Conservation (phyloP, 805 yeast genomes). For the Myxozyma neotropica region DNA sequence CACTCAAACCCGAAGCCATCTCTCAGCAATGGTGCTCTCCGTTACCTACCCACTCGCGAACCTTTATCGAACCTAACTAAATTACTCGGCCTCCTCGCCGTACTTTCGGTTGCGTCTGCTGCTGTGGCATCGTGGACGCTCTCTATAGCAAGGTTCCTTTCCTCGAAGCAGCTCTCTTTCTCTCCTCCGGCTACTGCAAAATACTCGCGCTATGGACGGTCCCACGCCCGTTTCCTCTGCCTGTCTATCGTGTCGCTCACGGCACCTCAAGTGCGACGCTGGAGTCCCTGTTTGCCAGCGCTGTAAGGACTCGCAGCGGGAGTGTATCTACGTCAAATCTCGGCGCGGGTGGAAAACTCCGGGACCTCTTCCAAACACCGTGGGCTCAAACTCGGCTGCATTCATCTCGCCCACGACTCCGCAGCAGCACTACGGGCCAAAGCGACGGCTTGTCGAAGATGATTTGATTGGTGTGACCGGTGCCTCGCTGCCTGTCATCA, state of each 20-base stretch:
- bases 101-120: too few species aligned
- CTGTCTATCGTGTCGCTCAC: conserved; percentile 31
- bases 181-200: background rate
- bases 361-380: background rate
- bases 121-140: too few species aligned
- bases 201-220: background rate
- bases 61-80: too few species aligned
- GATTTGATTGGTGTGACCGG: background rate
- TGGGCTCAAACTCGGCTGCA: background rate
- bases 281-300: conserved; percentile 21
- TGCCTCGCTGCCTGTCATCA: background rate
- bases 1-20: too few species aligned
- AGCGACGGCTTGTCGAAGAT: conserved; percentile 4
- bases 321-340: conserved; percentile 30
- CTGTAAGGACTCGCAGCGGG: conserved; percentile 19
- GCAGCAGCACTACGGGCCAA: background rate
- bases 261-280: conserved; percentile 31
- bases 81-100: too few species aligned
- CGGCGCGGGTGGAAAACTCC: conserved; percentile 29
- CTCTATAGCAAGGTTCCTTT: too few species aligned
- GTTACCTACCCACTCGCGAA: too few species aligned
- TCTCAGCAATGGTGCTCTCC: too few species aligned
- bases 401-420: background rate
- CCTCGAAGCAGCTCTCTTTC: background rate
- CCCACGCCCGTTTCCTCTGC: conserved; percentile 26